Percentiles rank a stretch among this genome's conserved stretches.
Evolutionary conservation across 2,329 filamentous ascomycete genomes (phyloP).

Genomic region (Sarocladium strictum): DNA sequence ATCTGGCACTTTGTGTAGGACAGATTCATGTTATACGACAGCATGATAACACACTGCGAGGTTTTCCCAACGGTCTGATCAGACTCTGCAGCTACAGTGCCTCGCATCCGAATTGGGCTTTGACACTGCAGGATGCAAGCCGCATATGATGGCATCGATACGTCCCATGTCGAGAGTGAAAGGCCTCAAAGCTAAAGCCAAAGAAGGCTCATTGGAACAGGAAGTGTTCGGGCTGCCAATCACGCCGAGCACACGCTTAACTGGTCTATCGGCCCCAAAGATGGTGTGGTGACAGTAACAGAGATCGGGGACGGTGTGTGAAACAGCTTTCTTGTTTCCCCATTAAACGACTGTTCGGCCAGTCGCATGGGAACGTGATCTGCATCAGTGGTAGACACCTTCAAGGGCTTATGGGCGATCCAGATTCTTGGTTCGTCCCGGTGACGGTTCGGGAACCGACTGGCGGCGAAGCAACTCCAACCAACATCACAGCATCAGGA

Average conservation of each 20-base stretch:
- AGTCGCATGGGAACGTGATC: background rate
- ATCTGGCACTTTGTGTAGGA: background rate
- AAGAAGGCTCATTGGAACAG: background rate
- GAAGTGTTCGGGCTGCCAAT: background rate
- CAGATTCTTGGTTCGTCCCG: background rate
- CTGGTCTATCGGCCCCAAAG: no score
- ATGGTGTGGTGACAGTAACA: no score
- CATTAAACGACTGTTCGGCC: no score
- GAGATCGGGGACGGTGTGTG: no score
- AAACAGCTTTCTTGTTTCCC: no score
- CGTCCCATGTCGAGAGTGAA: background rate
- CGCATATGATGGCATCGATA: background rate
- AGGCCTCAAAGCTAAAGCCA: no score
- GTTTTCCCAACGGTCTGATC: background rate
- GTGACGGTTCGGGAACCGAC: background rate
- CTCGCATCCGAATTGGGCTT: background rate
- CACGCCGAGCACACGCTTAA: background rate
- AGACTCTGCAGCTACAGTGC: background rate
- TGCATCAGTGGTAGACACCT: no score
- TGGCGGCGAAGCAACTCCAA: background rate
- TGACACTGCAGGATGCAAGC: background rate
- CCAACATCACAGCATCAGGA: background rate
- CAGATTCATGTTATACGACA: background rate
- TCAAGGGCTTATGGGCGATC: background rate
- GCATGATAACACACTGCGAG: background rate